Percentiles rank a stretch among this genome's conserved stretches.
phyloP scores from a whole-genome alignment of 768 basidiomycete genomes.

The Macrocybe gigantea region DNA sequence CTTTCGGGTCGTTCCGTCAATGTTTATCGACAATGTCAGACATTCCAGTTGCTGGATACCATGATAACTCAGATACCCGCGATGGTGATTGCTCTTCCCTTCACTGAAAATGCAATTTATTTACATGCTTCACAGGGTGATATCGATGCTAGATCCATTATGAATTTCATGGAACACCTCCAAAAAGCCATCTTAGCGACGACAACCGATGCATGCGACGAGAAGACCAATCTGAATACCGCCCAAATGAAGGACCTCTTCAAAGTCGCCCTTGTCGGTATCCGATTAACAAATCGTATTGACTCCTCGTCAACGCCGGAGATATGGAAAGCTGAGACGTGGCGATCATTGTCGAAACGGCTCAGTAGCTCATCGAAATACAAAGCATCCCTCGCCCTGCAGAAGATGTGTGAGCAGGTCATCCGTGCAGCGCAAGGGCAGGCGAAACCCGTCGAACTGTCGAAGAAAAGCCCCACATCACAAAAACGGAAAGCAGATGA shows the following conservation, averaged over 20 bases:
- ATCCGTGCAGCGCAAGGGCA: conserved; percentile 13
- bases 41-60: conserved; percentile 62
- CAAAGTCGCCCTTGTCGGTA: conserved; percentile 58
- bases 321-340: conserved; percentile 57
- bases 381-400: conserved; percentile 55
- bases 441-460: conserved; percentile 7
- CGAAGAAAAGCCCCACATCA: conserved; percentile 9
- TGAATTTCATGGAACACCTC: conserved; percentile 45
- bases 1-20: conserved; percentile 62
- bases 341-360: conserved; percentile 42
- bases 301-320: conserved; percentile 19
- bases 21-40: conserved; percentile 69
- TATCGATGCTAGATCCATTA: conserved; percentile 32
- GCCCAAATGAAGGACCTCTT: conserved; percentile 75
- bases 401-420: conserved; percentile 63
- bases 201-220: conserved; percentile 42
- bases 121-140: conserved; percentile 7
- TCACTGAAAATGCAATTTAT: conserved; percentile 1
- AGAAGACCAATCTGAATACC: conserved; percentile 41
- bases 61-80: conserved; percentile 52
- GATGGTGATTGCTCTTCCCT: conserved; percentile 29
- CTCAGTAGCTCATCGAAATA: conserved; percentile 50
- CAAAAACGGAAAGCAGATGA: conserved; percentile 37
- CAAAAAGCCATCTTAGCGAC: conserved; percentile 43
- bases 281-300: conserved; percentile 60